phyloP scores from a whole-genome alignment of 2,329 filamentous ascomycete species.

The Ceratocystis cacaofunesta region DNA sequence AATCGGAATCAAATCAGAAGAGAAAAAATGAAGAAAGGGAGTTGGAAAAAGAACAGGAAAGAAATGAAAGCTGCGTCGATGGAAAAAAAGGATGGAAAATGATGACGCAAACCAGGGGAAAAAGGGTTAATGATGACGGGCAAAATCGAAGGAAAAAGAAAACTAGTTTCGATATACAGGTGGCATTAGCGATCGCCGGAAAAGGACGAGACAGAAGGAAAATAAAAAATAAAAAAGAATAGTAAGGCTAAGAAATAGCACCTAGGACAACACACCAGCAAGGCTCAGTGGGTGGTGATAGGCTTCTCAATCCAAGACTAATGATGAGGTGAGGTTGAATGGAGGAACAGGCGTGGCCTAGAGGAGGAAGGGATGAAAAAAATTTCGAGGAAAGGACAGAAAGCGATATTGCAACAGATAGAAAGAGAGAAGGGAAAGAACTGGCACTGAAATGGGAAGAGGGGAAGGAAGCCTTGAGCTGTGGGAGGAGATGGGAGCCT shows the following conservation, averaged over 20 bases:
- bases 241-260: conserved; percentile 16
- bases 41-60: not conserved
- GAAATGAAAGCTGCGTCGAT: not conserved
- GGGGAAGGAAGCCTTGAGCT: not conserved
- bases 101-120: not conserved
- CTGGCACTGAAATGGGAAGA: not conserved
- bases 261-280: not conserved
- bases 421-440: not conserved
- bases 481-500: not conserved
- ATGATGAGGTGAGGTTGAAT: not conserved
- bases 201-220: not conserved
- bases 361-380: not conserved
- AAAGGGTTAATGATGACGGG: conserved; percentile 5
- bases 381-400: not conserved
- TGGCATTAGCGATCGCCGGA: conserved; percentile 20
- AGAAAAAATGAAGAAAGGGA: conserved; percentile 1
- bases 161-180: conserved; percentile 22
- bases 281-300: not conserved
- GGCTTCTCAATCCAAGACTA: not conserved
- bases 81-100: conserved; percentile 5
- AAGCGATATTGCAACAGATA: not conserved
- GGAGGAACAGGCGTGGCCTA: not conserved
- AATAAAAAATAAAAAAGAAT: conserved; percentile 8
- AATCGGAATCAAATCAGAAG: not conserved
- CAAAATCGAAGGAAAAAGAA: not conserved